Evolutionary conservation across 2,329 filamentous ascomycete species (phyloP), one percentile per base, ranked within the genome.

Genomic region (Nothophoma quercina): DNA sequence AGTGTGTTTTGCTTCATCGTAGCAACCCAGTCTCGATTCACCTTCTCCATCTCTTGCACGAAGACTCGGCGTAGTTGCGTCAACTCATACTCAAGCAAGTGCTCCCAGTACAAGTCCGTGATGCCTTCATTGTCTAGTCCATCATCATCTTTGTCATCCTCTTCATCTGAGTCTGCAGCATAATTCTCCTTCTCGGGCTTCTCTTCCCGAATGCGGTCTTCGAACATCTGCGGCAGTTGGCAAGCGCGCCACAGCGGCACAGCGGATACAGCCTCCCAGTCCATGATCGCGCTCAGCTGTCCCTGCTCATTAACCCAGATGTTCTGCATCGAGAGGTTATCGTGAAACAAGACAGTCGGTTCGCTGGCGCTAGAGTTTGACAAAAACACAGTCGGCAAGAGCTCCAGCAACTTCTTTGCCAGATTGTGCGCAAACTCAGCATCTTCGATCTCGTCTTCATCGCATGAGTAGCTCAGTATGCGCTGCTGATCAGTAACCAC

Each of bases 241-340:
- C 32, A 52, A 9, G 50, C 54, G 3, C 32, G 26, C 59, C 57
- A 62, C 13, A 55, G 13, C n/a, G 59, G 59, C 34, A 57, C 8
- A 3, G 44, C 41, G 2, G 49, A 53, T 1, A 56, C 57, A 12
- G 33, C 49, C 26, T 63, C 62, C 55, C 59, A 65, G 40, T 64
- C 59, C 7, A 62, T 26, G 4, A 65, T 34, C 1, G 41, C 50
- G 2, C 45, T 38, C 1, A 62, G 18, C 15, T 38, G 33, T 3
- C 55, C 60, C 2, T 47, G 10, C 5, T 43, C 40, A 23, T 56
- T 42, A 1, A 62, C 51, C 2, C 57, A 28, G 22, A 63, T 63
- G 30, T 64, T 64, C 1, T 54, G 16, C 35, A 48, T 47, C 3
- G 30, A 35, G 1, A 62, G 32, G 25, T 55, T 44, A 32, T 49